Conservation (phyloP, 2,329 filamentous ascomycete genomes). For the Penicillium glabrum region DNA sequence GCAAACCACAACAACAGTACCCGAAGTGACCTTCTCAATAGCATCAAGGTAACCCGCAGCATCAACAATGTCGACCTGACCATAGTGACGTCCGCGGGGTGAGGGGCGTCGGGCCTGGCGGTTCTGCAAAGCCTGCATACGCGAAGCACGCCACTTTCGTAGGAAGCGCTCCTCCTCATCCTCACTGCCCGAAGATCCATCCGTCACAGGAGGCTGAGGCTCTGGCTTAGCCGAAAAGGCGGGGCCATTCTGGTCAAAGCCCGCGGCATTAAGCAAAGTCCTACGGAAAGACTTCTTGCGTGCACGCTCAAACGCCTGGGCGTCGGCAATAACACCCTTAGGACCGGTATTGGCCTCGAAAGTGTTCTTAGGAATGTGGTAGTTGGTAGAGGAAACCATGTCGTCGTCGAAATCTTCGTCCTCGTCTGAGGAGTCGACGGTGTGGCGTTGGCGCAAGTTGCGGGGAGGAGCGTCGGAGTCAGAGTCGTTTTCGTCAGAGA, state of each 20-base stretch:
- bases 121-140: constrained; percentile 73
- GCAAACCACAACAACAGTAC: constrained; percentile 87
- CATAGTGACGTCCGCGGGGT: constrained; percentile 75
- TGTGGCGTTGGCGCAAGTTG: constrained; percentile 19
- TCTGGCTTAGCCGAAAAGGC: constrained; percentile 25
- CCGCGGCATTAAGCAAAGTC: constrained; percentile 40
- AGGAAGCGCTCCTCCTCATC: constrained; percentile 80
- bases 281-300: constrained; percentile 49
- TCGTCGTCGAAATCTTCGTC: constrained; percentile 32
- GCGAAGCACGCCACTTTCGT: constrained; percentile 77
- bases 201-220: constrained; percentile 20
- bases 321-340: constrained; percentile 54
- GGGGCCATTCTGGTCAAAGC: constrained; percentile 30
- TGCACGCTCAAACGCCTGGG: constrained; percentile 50
- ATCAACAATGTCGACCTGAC: constrained; percentile 79
- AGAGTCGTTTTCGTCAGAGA: constrained; percentile 20
- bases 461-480: constrained; percentile 16
- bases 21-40: constrained; percentile 80
- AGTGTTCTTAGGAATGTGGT: constrained; percentile 46
- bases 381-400: constrained; percentile 36
- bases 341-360: constrained; percentile 53
- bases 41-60: constrained; percentile 92
- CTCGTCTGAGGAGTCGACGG: constrained; percentile 33
- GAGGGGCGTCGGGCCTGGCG: constrained; percentile 68
- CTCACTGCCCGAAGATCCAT: constrained; percentile 37